Percentiles rank a stretch among this genome's conserved stretches.
phyloP scores from a whole-genome alignment of 2,329 filamentous ascomycete genomes.

The Lithohypha guttulata region DNA sequence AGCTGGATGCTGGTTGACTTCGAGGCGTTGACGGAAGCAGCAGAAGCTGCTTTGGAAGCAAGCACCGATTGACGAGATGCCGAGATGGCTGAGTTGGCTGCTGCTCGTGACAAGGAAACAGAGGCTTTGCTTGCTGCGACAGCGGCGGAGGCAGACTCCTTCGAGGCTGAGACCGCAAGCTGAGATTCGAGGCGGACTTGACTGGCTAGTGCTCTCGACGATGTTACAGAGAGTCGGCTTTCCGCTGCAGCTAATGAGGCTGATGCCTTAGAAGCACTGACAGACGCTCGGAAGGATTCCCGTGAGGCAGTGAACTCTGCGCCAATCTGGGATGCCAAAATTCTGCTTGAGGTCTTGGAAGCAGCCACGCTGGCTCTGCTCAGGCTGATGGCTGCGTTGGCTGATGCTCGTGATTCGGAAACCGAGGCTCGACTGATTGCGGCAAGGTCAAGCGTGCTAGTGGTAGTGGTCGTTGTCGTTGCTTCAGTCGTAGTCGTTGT shows the following conservation, averaged over 20 bases:
- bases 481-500: background rate
- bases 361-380: background rate
- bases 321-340: too few species aligned
- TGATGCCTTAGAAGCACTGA: constrained; percentile 1
- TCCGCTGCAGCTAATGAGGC: background rate
- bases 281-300: background rate
- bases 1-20: background rate
- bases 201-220: background rate
- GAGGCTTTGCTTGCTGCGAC: background rate
- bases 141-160: background rate
- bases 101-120: background rate
- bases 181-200: too few species aligned
- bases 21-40: background rate
- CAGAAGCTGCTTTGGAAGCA: background rate
- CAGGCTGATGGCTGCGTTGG: background rate
- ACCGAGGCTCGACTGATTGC: background rate
- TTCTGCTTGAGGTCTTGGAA: background rate
- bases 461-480: background rate
- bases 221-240: background rate
- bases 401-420: background rate
- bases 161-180: background rate
- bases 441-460: background rate
- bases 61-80: background rate
- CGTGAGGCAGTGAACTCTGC: background rate
- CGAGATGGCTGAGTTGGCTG: background rate